Percentiles rank a stretch among this genome's conserved stretches.
Conservation (phyloP, 2,329 filamentous ascomycete species). For the Cadophora sp. region DNA sequence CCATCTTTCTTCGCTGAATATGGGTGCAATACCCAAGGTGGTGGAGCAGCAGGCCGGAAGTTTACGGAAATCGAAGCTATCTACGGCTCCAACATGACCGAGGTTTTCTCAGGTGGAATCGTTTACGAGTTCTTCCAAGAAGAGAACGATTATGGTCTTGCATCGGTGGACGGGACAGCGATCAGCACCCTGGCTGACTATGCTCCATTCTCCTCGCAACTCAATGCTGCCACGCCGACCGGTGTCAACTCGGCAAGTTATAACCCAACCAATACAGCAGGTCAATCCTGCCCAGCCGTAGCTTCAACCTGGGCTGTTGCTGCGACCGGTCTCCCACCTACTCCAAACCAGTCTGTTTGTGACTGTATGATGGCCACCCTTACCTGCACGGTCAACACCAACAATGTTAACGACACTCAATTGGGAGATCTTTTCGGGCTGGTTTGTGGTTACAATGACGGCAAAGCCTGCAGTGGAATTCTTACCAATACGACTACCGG, state of each 20-base stretch:
- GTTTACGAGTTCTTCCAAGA: slow-evolving; percentile 99
- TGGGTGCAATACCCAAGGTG: slow-evolving; percentile 76
- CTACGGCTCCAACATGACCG: slow-evolving; percentile 80
- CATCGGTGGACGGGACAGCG: slow-evolving; percentile 49
- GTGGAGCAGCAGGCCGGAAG: slow-evolving; percentile 60
- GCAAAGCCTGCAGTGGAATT: slow-evolving; percentile 34
- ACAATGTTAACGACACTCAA: slow-evolving; percentile 59
- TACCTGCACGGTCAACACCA: slow-evolving; percentile 66
- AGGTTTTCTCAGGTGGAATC: slow-evolving; percentile 90
- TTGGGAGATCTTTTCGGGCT: slow-evolving; percentile 70
- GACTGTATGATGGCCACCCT: slow-evolving; percentile 80
- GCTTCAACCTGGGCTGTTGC: slow-evolving; percentile 49
- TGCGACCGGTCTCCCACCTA: slow-evolving; percentile 74
- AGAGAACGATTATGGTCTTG: slow-evolving; percentile 75
- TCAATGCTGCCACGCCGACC: slow-evolving; percentile 58
- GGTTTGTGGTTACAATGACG: slow-evolving; percentile 55
- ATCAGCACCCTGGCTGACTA: slow-evolving; percentile 72
- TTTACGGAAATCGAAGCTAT: slow-evolving; percentile 87
- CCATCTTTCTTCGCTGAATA: slow-evolving; percentile 99
- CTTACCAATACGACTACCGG: slow-evolving; percentile 65
- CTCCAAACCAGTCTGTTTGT: slow-evolving; percentile 79
- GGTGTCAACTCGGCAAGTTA: slow-evolving; percentile 69
- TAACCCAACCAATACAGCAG: slow-evolving; percentile 50
- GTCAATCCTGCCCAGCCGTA: slow-evolving; percentile 38
- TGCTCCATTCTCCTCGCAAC: slow-evolving; percentile 62